Conservation (phyloP, 1,139 yeast genomes). For the Geotrichum histeridarum region DNA sequence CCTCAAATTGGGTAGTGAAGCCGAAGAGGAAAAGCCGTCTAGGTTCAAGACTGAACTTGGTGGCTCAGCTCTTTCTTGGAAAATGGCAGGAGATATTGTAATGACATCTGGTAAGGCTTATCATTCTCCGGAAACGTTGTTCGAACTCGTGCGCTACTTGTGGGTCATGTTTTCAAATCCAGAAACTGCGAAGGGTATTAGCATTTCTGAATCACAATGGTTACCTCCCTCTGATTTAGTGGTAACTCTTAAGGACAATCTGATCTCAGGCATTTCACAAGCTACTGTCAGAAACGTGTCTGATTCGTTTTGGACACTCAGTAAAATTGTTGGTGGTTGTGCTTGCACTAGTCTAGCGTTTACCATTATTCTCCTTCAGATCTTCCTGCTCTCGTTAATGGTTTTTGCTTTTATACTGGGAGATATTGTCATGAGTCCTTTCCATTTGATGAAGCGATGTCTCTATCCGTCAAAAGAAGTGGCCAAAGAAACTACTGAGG, state of each 20-base stretch:
- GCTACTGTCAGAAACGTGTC: slow-evolving; percentile 1
- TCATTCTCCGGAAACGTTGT: slow-evolving; percentile 9
- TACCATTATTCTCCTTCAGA: slow-evolving; percentile 26
- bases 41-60: slow-evolving; percentile 15
- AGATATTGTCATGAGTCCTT: slow-evolving; percentile 22
- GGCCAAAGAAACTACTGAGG: neutral
- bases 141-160: slow-evolving; percentile 16
- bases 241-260: slow-evolving; percentile 19
- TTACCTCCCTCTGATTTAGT: slow-evolving; percentile 30
- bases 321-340: slow-evolving; percentile 3
- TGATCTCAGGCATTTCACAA: slow-evolving; percentile 3
- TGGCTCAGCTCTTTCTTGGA: slow-evolving; percentile 30
- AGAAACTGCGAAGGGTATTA: slow-evolving; percentile 13
- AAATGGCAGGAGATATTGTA: slow-evolving; percentile 29
- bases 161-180: slow-evolving; percentile 19
- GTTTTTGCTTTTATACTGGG: slow-evolving; percentile 30
- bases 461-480: neutral
- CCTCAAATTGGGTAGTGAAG: slow-evolving; percentile 4
- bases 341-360: slow-evolving; percentile 25
- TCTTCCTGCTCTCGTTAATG: slow-evolving; percentile 30
- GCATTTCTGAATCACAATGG: slow-evolving; percentile 13
- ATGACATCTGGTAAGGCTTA: slow-evolving; percentile 11
- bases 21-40: neutral
- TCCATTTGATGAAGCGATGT: neutral
- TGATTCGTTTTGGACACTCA: slow-evolving; percentile 5